Percentiles rank a stretch among this genome's conserved stretches.
Conservation (phyloP, 768 basidiomycete species). For the Leccinum rimulosum region DNA sequence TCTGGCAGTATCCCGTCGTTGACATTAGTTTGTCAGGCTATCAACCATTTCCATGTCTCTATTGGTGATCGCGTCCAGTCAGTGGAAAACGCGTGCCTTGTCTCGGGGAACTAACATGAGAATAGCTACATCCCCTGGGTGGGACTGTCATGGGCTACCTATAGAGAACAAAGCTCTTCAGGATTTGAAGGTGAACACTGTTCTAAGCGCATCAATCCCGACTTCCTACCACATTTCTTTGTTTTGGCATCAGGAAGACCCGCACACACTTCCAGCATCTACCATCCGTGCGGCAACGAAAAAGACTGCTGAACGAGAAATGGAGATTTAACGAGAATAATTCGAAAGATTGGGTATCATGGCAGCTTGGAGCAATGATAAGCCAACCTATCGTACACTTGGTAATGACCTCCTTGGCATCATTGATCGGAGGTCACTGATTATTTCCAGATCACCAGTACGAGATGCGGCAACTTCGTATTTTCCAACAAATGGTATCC, state of each 20-base stretch:
- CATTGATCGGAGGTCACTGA: not conserved
- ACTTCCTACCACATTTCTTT: not conserved
- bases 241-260: constrained; percentile 40
- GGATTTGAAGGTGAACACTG: constrained; percentile 58
- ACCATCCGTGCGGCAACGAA: constrained; percentile 73
- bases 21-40: constrained; percentile 55
- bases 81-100: constrained; percentile 27
- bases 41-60: constrained; percentile 83
- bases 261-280: constrained; percentile 51
- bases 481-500: constrained; percentile 87
- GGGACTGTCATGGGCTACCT: constrained; percentile 97
- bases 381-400: constrained; percentile 79
- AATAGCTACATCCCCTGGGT: constrained; percentile 86
- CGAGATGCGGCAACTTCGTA: constrained; percentile 80
- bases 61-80: constrained; percentile 80
- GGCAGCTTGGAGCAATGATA: constrained; percentile 74
- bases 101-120: not conserved
- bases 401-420: constrained; percentile 43
- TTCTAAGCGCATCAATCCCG: not conserved
- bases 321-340: constrained; percentile 73
- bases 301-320: constrained; percentile 68
- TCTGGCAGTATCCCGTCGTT: not conserved
- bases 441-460: constrained; percentile 68
- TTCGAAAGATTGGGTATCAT: constrained; percentile 84
- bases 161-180: constrained; percentile 93